phyloP scores from a whole-genome alignment of 805 yeast genomes.

The Wickerhamomyces sydowiorum region DNA sequence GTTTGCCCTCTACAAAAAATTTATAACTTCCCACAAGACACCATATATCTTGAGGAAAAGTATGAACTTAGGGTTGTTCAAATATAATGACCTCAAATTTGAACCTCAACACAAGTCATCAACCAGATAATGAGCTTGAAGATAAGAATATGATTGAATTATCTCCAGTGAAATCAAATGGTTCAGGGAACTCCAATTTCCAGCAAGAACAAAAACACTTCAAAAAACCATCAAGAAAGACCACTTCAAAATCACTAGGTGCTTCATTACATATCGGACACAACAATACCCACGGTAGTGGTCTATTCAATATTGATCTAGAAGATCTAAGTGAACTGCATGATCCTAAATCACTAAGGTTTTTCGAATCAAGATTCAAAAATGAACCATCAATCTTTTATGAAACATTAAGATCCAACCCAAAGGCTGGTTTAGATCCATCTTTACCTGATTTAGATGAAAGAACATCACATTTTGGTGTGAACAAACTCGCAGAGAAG shows the following conservation, averaged over 20 bases:
- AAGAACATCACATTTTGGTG: slow-evolving; percentile 54
- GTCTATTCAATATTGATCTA: slow-evolving; percentile 5
- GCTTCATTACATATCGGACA: no score
- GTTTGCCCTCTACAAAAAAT: no score
- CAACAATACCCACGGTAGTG: no score
- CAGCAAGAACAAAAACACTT: not conserved
- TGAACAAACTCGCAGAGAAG: slow-evolving; percentile 66
- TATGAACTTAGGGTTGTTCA: not conserved
- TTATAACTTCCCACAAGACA: not conserved
- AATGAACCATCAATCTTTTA: slow-evolving; percentile 18
- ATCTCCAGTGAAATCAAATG: not conserved
- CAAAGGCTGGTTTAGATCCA: slow-evolving; percentile 35
- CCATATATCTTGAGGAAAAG: not conserved
- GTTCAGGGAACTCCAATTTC: not conserved
- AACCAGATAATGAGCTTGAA: not conserved
- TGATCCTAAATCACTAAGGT: slow-evolving; percentile 54
- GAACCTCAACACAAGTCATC: not conserved
- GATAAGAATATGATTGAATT: not conserved
- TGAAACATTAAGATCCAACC: slow-evolving; percentile 30
- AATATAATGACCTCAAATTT: not conserved
- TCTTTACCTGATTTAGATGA: slow-evolving; percentile 24
- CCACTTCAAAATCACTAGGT: not conserved
- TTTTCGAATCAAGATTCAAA: slow-evolving; percentile 12
- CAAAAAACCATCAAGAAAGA: not conserved
- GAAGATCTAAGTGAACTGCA: slow-evolving; percentile 43